Evolutionary conservation across 495 filamentous ascomycete genomes (phyloP).

Genomic region (Immersiella caudata): DNA sequence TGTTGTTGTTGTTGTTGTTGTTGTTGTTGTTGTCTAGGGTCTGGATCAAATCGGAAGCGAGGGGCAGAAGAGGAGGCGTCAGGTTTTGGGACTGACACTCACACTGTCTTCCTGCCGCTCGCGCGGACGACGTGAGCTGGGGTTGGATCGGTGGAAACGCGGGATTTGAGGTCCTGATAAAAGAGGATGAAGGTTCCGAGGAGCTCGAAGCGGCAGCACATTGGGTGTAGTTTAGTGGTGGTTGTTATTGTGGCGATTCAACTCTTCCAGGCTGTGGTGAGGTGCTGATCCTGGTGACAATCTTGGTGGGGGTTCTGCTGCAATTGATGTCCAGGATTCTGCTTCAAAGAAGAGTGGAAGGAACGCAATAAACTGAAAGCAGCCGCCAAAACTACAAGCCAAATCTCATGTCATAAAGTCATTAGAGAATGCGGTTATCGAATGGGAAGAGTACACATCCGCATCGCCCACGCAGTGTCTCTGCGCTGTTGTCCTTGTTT

Average conservation of each 20-base stretch:
- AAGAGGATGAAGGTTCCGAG: constrained; percentile 52
- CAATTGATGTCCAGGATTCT: not conserved
- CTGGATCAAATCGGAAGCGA: not conserved
- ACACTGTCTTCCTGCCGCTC: not conserved
- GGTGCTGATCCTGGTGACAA: not conserved
- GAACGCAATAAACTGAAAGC: not conserved
- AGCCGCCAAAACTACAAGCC: not conserved
- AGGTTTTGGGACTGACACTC: no score
- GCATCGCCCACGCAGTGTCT: constrained; percentile 4
- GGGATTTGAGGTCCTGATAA: constrained; percentile 45
- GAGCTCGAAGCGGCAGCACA: constrained; percentile 54
- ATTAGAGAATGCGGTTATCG: not conserved
- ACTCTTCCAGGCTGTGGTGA: no score
- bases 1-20: no score
- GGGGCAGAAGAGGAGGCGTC: not conserved
- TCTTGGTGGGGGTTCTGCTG: constrained; percentile 9
- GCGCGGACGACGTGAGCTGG: no score
- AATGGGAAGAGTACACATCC: not conserved
- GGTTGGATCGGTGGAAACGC: constrained; percentile 6
- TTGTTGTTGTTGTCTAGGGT: no score
- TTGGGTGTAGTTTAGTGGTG: constrained; percentile 14
- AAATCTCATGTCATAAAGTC: not conserved
- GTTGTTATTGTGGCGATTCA: not conserved
- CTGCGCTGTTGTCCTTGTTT: not conserved
- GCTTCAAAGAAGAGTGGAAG: not conserved